phyloP scores from a whole-genome alignment of 257 asterid genomes.

The Solanum dulcamara region DNA sequence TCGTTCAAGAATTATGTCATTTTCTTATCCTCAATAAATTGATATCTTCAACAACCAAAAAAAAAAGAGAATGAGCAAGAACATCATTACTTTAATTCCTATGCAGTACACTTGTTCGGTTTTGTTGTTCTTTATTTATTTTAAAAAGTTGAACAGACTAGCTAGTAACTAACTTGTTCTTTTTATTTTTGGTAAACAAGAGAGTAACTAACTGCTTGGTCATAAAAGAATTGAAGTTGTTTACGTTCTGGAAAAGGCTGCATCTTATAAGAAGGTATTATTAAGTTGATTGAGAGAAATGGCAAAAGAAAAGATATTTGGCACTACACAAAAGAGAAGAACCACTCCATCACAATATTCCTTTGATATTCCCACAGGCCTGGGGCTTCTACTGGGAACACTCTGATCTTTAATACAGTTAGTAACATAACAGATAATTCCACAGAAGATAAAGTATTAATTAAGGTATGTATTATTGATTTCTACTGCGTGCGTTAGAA shows the following conservation, averaged over 20 bases:
- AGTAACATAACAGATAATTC: neutral
- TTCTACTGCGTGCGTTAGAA: neutral
- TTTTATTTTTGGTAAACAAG: neutral
- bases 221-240: no score
- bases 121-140: no score
- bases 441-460: neutral
- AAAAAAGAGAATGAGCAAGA: no score
- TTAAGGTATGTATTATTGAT: neutral
- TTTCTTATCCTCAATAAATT: neutral
- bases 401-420: no score
- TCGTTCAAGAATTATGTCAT: neutral
- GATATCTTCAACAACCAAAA: neutral
- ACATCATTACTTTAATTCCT: neutral
- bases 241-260: no score
- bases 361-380: neutral
- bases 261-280: no score
- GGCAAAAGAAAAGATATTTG: neutral
- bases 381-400: no score
- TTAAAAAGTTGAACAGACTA: neutral
- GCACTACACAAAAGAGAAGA: neutral
- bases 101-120: neutral
- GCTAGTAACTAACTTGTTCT: neutral
- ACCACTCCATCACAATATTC: neutral
- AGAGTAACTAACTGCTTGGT: neutral
- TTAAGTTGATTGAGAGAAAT: neutral